phyloP scores from a whole-genome alignment of 345 rosid genomes.

The Gossypium herbaceum region DNA sequence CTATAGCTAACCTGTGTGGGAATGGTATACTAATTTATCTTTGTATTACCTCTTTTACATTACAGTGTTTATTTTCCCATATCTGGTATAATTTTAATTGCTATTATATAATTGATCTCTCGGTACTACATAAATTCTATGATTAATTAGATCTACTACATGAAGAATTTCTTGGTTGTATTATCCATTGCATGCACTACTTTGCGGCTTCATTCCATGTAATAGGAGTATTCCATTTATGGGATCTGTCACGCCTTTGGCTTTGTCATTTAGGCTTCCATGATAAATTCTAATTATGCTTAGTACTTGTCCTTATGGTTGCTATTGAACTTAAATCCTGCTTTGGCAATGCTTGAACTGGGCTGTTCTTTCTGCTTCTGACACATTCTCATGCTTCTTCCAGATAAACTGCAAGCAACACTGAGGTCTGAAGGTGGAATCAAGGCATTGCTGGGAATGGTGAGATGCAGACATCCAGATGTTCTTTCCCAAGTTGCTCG shows the following conservation, averaged over 20 bases:
- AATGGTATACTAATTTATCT: conserved; percentile 51
- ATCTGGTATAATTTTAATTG: background rate
- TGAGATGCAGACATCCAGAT: conserved; percentile 87
- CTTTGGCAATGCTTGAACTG: background rate
- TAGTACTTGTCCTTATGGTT: background rate
- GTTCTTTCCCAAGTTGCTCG: conserved; percentile 99
- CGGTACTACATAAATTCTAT: background rate
- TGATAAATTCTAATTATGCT: background rate
- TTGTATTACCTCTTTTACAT: background rate
- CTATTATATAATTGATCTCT: background rate
- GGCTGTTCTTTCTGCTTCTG: background rate
- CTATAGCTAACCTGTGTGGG: conserved; percentile 96
- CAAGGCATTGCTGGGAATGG: conserved; percentile 94
- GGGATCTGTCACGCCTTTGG: background rate
- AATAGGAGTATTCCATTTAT: background rate
- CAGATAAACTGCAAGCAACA: conserved; percentile 85
- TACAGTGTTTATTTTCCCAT: conserved; percentile 15
- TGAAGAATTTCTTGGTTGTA: background rate
- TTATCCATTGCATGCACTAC: background rate
- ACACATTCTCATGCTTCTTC: conserved; percentile 7
- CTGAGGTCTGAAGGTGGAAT: conserved; percentile 94
- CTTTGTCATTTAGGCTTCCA: conserved; percentile 8
- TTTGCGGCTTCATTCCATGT: background rate
- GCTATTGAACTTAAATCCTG: background rate
- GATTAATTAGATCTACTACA: background rate